A percentile compares a stretch with the other conserved stretches of the same genome.
These are phyloP conservation scores for Coemansia sp. DNA, from an alignment of 192 early-diverging fungal genomes.

Conservation along the genomic window DNA sequence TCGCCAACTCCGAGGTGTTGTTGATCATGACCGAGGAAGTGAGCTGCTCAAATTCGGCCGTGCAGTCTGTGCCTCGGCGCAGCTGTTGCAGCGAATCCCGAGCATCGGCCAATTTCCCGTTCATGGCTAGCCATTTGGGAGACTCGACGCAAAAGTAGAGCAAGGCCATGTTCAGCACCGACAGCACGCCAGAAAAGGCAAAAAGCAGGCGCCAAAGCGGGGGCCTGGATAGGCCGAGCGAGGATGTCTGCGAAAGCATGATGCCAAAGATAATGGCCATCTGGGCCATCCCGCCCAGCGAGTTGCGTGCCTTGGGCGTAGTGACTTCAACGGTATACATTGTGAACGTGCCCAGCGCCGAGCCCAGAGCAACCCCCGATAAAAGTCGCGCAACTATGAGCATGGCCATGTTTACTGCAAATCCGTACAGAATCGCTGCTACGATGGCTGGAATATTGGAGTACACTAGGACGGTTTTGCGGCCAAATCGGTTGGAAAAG, in stretches of 20 bases:
- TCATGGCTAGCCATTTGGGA: constrained; percentile 66
- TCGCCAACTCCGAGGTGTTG: not conserved
- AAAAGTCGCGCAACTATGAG: constrained; percentile 67
- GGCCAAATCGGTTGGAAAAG: constrained; percentile 58
- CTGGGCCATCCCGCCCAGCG: constrained; percentile 69
- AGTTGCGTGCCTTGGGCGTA: constrained; percentile 64
- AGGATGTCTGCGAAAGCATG: constrained; percentile 59
- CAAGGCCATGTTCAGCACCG: constrained; percentile 49
- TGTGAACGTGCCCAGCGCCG: constrained; percentile 55
- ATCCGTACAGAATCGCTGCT: constrained; percentile 57
- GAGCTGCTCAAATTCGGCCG: constrained; percentile 59
- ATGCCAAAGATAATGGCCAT: constrained; percentile 72
- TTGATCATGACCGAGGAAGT: constrained; percentile 11
- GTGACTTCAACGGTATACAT: constrained; percentile 76
- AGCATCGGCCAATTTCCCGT: constrained; percentile 55
- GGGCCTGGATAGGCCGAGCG: constrained; percentile 57
- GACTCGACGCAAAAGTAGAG: constrained; percentile 71
- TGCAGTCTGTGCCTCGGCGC: constrained; percentile 52
- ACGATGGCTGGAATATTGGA: constrained; percentile 63
- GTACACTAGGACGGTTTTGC: constrained; percentile 61
- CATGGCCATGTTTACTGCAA: constrained; percentile 58
- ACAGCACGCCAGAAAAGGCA: constrained; percentile 57
- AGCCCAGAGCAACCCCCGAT: constrained; percentile 67
- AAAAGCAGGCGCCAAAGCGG: constrained; percentile 72
- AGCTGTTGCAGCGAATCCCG: constrained; percentile 50